A percentile compares a stretch with the other conserved stretches of the same genome.
Conservation (phyloP, 179 eudicot species). For the Spinacia oleracea region DNA sequence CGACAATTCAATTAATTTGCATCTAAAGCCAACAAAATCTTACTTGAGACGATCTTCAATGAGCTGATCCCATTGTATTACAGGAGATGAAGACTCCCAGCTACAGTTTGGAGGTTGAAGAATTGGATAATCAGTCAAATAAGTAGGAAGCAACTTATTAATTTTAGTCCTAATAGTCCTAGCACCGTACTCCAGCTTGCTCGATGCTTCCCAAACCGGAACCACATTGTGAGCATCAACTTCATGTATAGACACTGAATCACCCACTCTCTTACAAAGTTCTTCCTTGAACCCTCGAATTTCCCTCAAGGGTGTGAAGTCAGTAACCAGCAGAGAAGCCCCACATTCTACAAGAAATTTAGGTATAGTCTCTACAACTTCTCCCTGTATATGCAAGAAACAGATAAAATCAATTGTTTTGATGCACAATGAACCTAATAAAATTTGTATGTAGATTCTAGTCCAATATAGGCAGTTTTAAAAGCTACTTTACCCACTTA, state of each 20-base stretch:
- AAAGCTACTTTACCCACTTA: too few relatives aligned
- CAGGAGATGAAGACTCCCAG: conserved; percentile 47
- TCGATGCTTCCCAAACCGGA: conserved; percentile 86
- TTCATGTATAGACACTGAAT: conserved; percentile 76
- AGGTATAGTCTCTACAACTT: conserved; percentile 82
- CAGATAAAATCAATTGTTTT: conserved; percentile 10
- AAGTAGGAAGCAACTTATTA: conserved; percentile 76
- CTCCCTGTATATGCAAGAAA: conserved; percentile 56
- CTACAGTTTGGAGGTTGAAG: conserved; percentile 48
- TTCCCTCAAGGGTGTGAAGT: conserved; percentile 85
- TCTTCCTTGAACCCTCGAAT: conserved; percentile 75
- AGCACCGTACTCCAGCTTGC: conserved; percentile 88
- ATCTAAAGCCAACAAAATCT: conserved; percentile 14
- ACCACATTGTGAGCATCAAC: conserved; percentile 98
- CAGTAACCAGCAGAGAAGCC: conserved; percentile 86
- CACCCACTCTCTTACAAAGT: conserved; percentile 61
- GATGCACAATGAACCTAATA: not conserved
- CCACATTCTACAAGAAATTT: conserved; percentile 70
- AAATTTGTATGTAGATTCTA: not conserved
- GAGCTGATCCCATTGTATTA: conserved; percentile 71
- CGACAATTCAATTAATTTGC: not conserved
- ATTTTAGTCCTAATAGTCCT: conserved; percentile 81
- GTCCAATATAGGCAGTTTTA: too few relatives aligned
- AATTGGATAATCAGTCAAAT: conserved; percentile 72
- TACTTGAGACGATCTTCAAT: conserved; percentile 68